Percentiles rank a stretch among this genome's conserved stretches.
These are phyloP conservation scores for Pelargonium myrrhifolium DNA, from an alignment of 441 rosid species.

Conservation along the genomic window DNA sequence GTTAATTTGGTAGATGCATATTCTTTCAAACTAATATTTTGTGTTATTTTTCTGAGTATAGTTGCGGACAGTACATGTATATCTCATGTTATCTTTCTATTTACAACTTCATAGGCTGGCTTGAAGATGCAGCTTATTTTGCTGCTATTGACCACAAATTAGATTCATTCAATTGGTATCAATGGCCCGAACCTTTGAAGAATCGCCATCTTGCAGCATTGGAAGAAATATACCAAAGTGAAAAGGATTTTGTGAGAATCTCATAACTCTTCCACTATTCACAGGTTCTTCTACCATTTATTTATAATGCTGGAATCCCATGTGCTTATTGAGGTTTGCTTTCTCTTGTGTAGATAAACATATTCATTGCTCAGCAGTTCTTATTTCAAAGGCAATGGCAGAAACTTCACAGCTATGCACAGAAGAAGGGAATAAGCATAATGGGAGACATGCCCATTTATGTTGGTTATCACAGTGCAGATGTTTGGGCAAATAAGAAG, in stretches of 20 bases:
- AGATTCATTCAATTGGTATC: conserved; percentile 64
- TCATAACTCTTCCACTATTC: conserved; percentile 18
- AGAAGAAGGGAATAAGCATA: conserved; percentile 59
- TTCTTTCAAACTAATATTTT: background rate
- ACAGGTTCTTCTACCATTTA: conserved; percentile 8
- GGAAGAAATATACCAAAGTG: conserved; percentile 67
- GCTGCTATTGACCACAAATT: conserved; percentile 71
- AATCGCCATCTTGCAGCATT: conserved; percentile 78
- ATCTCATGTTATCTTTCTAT: conserved; percentile 7
- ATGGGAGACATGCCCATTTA: conserved; percentile 99
- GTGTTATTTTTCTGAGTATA: background rate
- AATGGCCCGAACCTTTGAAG: conserved; percentile 81
- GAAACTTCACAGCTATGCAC: conserved; percentile 68
- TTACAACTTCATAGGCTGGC: conserved; percentile 62
- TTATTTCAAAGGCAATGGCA: conserved; percentile 96
- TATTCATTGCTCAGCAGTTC: conserved; percentile 87
- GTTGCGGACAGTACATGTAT: background rate
- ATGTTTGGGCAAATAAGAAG: conserved; percentile 94
- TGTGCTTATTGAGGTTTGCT: conserved; percentile 20
- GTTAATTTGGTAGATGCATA: background rate
- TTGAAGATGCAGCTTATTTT: conserved; percentile 93
- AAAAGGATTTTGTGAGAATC: conserved; percentile 71
- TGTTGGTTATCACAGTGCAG: conserved; percentile 94
- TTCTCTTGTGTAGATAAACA: conserved; percentile 51
- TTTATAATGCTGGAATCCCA: conserved; percentile 12